Conservation (phyloP, 495 filamentous ascomycete genomes). For the Astrothelium macrocarpum region DNA sequence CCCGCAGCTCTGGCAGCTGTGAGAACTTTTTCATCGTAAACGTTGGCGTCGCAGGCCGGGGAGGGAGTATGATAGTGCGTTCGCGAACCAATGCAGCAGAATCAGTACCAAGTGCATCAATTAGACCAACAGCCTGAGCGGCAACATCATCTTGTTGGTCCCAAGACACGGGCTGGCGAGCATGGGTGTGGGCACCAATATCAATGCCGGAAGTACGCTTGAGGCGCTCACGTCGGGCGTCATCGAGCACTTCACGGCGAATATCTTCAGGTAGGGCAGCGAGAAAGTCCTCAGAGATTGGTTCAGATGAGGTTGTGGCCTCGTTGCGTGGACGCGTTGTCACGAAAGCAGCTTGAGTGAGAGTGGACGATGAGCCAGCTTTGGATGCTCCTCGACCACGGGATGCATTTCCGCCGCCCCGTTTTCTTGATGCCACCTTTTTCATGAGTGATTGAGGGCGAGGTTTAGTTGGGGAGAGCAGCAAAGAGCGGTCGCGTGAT, state of each 20-base stretch:
- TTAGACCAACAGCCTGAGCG: not conserved
- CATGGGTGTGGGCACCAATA: conserved; percentile 15
- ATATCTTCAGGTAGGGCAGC: conserved; percentile 75
- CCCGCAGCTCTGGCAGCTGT: conserved; percentile 45
- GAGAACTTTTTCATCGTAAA: conserved; percentile 57
- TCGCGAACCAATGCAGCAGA: conserved; percentile 17
- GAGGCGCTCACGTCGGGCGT: conserved; percentile 53
- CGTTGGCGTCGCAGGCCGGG: conserved; percentile 46
- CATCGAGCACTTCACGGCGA: conserved; percentile 62
- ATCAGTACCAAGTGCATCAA: conserved; percentile 2
- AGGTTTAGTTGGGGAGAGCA: conserved; percentile 50
- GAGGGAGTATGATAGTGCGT: conserved; percentile 39
- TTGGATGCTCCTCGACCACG: conserved; percentile 38
- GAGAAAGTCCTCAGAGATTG: conserved; percentile 62
- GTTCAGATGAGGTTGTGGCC: conserved; percentile 24
- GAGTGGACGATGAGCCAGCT: conserved; percentile 37
- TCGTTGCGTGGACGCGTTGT: conserved; percentile 24
- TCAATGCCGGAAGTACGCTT: conserved; percentile 36
- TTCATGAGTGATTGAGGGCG: conserved; percentile 38
- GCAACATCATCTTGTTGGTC: conserved; percentile 6
- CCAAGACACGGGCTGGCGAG: not conserved
- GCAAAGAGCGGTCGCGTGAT: conserved; percentile 35
- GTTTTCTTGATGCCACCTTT: conserved; percentile 50
- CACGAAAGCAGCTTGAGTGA: conserved; percentile 60
- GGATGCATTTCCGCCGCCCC: conserved; percentile 41